Evolutionary conservation across 2,329 filamentous ascomycete genomes (phyloP).

Genomic region (Helminthosporium solani): DNA sequence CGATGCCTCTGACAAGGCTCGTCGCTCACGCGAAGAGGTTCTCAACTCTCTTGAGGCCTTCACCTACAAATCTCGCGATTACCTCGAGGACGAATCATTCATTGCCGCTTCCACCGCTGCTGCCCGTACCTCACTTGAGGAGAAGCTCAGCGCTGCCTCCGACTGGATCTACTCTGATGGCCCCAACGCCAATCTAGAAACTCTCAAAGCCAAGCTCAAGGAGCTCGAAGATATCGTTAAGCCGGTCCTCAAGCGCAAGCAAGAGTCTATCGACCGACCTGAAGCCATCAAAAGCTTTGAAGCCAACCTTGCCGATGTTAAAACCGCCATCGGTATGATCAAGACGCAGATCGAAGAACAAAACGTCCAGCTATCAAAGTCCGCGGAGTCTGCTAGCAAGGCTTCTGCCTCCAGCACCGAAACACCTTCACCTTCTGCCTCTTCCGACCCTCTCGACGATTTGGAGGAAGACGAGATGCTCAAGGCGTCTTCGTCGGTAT

Average conservation of each 20-base stretch:
- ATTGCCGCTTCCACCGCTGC: slow-evolving; percentile 67
- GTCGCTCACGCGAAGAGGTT: slow-evolving; percentile 76
- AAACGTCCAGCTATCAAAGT: slow-evolving; percentile 50
- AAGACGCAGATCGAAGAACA: slow-evolving; percentile 73
- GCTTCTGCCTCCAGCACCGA: slow-evolving; percentile 48
- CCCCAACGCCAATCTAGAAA: slow-evolving; percentile 69
- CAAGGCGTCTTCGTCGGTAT: slow-evolving; percentile 40
- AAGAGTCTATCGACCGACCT: slow-evolving; percentile 71
- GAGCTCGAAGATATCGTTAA: slow-evolving; percentile 74
- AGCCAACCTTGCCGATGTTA: slow-evolving; percentile 69
- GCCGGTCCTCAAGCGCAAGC: slow-evolving; percentile 73
- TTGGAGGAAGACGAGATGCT: slow-evolving; percentile 70
- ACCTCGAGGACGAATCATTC: slow-evolving; percentile 76
- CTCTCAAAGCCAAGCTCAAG: slow-evolving; percentile 74
- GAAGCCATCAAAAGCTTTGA: slow-evolving; percentile 66
- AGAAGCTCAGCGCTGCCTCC: slow-evolving; percentile 67
- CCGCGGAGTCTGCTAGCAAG: slow-evolving; percentile 36
- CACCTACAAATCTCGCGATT: slow-evolving; percentile 84
- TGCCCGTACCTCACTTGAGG: slow-evolving; percentile 66
- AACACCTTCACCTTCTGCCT: slow-evolving; percentile 48
- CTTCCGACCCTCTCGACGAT: slow-evolving; percentile 60
- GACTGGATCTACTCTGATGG: slow-evolving; percentile 94
- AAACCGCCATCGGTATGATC: slow-evolving; percentile 68
- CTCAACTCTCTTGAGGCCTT: slow-evolving; percentile 91
- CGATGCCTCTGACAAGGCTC: slow-evolving; percentile 77